A percentile compares a stretch with the other conserved stretches of the same genome.
phyloP scores from a whole-genome alignment of 305 asterid genomes.

The Andrographis paniculata region DNA sequence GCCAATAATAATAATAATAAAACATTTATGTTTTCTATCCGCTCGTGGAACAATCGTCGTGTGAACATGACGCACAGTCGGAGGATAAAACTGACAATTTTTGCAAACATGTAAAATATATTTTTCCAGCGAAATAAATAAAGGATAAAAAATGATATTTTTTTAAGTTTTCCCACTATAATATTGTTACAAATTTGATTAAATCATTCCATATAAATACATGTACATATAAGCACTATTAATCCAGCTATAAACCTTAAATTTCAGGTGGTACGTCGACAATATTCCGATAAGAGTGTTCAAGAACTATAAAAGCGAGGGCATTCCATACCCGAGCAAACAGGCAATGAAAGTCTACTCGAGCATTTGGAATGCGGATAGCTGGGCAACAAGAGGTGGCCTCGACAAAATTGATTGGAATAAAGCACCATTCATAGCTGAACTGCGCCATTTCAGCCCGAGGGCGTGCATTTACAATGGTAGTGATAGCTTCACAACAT shows the following conservation, averaged over 20 bases:
- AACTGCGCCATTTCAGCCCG: conserved; percentile 34
- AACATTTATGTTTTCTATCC: no score
- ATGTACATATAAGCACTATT: neutral
- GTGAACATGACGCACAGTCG: no score
- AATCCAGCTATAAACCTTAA: no score
- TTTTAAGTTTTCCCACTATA: no score
- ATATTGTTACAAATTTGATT: neutral
- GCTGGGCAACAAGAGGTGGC: conserved; percentile 78
- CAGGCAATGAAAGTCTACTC: conserved; percentile 57
- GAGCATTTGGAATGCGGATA: conserved; percentile 78
- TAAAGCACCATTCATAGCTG: conserved; percentile 45
- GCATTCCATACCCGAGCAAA: conserved; percentile 43
- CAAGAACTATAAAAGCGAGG: conserved; percentile 34
- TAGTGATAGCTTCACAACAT: conserved; percentile 19
- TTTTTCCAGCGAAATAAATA: no score
- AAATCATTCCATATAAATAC: no score
- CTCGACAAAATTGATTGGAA: conserved; percentile 61
- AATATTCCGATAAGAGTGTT: conserved; percentile 57
- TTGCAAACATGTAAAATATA: no score
- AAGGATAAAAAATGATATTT: no score
- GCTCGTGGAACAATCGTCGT: no score
- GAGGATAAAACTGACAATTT: no score
- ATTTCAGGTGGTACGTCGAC: conserved; percentile 63
- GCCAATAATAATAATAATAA: no score
- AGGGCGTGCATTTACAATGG: conserved; percentile 41